Conservation (phyloP, 1,139 yeast species). For the Candida dubliniensis region DNA sequence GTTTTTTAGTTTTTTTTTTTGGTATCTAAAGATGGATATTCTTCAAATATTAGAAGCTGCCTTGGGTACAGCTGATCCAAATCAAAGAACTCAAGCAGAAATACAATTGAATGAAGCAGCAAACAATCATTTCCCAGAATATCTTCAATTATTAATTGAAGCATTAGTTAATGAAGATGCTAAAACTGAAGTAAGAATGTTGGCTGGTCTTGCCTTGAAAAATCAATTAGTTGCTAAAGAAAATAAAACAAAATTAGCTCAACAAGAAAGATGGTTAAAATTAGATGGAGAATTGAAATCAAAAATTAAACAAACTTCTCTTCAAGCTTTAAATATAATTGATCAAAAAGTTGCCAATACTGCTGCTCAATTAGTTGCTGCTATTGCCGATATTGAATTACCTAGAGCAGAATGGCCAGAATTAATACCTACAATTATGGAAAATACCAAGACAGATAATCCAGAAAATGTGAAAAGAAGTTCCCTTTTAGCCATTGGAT, state of each 20-base stretch:
- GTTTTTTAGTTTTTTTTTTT: no score
- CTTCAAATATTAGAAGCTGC: slow-evolving; percentile 78
- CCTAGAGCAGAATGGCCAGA: slow-evolving; percentile 90
- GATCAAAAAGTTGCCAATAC: slow-evolving; percentile 83
- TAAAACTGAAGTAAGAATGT: slow-evolving; percentile 81
- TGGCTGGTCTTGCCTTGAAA: slow-evolving; percentile 87
- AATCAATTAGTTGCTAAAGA: slow-evolving; percentile 86
- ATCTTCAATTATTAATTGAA: slow-evolving; percentile 67
- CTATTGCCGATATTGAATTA: slow-evolving; percentile 91
- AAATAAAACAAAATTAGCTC: slow-evolving; percentile 46
- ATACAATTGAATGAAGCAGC: slow-evolving; percentile 73
- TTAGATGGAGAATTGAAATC: slow-evolving; percentile 55
- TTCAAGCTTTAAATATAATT: slow-evolving; percentile 62
- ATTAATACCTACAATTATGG: slow-evolving; percentile 77
- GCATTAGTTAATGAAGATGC: slow-evolving; percentile 68
- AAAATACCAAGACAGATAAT: slow-evolving; percentile 77
- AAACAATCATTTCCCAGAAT: slow-evolving; percentile 70
- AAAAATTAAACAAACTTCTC: slow-evolving; percentile 67
- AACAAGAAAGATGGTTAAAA: slow-evolving; percentile 61
- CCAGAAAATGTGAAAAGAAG: slow-evolving; percentile 82
- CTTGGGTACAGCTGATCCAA: slow-evolving; percentile 63
- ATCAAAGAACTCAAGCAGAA: slow-evolving; percentile 78
- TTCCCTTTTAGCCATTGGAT: slow-evolving; percentile 86
- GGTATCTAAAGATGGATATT: slow-evolving; percentile 59
- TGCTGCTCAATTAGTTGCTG: slow-evolving; percentile 92